Conservation (phyloP, 129 eudicot species). For the Silybum marianum region DNA sequence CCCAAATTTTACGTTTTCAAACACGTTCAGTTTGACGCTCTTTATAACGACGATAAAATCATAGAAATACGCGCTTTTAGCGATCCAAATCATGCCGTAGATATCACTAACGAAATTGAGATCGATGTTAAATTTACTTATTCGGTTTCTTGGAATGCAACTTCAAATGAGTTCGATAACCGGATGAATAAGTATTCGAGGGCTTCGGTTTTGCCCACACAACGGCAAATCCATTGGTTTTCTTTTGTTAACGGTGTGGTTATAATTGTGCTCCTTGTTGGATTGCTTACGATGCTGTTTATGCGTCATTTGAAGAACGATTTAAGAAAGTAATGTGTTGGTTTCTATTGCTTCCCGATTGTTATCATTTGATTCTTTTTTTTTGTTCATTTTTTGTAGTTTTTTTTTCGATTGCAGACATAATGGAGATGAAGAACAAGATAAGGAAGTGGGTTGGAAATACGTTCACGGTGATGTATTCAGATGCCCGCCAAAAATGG, state of each 20-base stretch:
- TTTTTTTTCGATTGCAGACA: slow-evolving; percentile 41
- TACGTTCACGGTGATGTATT: slow-evolving; percentile 77
- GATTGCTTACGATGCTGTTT: slow-evolving; percentile 53
- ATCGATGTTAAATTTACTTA: slow-evolving; percentile 55
- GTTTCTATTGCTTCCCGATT: background rate
- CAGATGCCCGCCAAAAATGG: slow-evolving; percentile 64
- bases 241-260: slow-evolving; percentile 65
- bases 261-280: slow-evolving; percentile 62
- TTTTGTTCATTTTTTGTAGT: background rate
- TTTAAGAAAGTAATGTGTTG: slow-evolving; percentile 56
- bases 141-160: slow-evolving; percentile 69
- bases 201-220: slow-evolving; percentile 57
- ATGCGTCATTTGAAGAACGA: slow-evolving; percentile 81
- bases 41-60: slow-evolving; percentile 67
- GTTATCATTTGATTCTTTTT: background rate
- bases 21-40: slow-evolving; percentile 69
- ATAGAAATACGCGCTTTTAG: slow-evolving; percentile 76
- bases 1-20: slow-evolving; percentile 55
- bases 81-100: slow-evolving; percentile 78
- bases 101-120: slow-evolving; percentile 63
- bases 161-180: slow-evolving; percentile 47
- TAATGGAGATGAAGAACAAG: slow-evolving; percentile 87
- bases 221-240: slow-evolving; percentile 72
- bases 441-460: slow-evolving; percentile 89
- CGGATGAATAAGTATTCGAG: slow-evolving; percentile 75